These are phyloP conservation scores for Clitoria ternatea DNA, from an alignment of 306 rosid genomes.

Conservation along the genomic window DNA sequence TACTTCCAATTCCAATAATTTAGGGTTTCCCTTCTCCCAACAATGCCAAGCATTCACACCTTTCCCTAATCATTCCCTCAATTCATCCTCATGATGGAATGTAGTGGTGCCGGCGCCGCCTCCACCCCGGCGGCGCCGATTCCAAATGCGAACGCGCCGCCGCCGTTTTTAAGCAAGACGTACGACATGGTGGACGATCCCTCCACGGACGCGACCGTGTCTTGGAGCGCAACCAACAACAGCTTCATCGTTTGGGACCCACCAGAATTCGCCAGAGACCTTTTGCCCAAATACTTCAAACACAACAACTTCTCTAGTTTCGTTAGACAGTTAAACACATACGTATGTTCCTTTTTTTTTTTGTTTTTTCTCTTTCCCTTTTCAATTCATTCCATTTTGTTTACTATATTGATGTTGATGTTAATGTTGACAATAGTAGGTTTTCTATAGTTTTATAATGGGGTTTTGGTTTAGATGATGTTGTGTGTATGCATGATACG, in stretches of 20 bases:
- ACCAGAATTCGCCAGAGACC: conserved; percentile 91
- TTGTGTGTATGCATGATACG: neutral
- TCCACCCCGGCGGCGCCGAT: conserved; percentile 57
- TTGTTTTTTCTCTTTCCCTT: neutral
- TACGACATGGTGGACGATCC: conserved; percentile 97
- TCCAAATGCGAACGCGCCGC: conserved; percentile 60
- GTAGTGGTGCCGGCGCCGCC: conserved; percentile 41
- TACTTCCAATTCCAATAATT: neutral
- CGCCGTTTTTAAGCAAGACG: conserved; percentile 92
- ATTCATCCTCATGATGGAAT: too few species aligned
- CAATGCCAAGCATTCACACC: conserved; percentile 16
- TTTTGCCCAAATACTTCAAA: conserved; percentile 88
- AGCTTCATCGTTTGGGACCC: conserved; percentile 99
- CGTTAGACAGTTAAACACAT: conserved; percentile 93
- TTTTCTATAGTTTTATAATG: neutral
- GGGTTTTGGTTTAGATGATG: neutral
- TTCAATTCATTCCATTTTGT: neutral
- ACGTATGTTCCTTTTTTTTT: conserved; percentile 38
- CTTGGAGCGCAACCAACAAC: conserved; percentile 87
- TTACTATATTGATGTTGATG: too few species aligned
- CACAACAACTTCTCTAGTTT: conserved; percentile 94
- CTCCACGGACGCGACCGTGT: conserved; percentile 69
- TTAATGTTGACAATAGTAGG: too few species aligned
- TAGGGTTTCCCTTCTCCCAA: conserved; percentile 38
- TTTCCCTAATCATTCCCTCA: neutral